Conservation (phyloP, 2,329 filamentous ascomycete species). For the Beauveria brongniartii region DNA sequence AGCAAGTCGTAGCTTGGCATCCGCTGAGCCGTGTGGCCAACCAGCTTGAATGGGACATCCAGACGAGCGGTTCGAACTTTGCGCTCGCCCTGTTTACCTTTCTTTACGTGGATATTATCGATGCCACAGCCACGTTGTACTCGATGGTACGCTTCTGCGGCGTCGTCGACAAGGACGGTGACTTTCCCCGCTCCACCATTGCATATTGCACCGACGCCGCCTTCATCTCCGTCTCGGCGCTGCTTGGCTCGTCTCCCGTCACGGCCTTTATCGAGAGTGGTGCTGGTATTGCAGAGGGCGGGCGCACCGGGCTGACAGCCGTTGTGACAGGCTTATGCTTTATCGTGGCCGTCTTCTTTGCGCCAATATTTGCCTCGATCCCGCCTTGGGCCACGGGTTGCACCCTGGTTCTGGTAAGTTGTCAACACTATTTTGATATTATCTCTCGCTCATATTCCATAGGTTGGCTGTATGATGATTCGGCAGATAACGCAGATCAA, state of each 20-base stretch:
- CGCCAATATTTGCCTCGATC: constrained; percentile 68
- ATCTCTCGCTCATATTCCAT: background rate
- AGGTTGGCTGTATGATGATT: constrained; percentile 72
- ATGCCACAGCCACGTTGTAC: constrained; percentile 69
- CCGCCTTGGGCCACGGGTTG: constrained; percentile 72
- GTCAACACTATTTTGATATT: background rate
- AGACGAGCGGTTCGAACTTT: constrained; percentile 50
- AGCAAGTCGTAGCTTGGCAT: constrained; percentile 62
- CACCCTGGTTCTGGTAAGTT: constrained; percentile 56
- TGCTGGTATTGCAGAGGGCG: constrained; percentile 68
- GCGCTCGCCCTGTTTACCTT: constrained; percentile 67
- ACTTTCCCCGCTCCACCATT: constrained; percentile 77
- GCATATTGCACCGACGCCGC: constrained; percentile 68
- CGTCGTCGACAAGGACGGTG: constrained; percentile 59
- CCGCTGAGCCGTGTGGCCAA: constrained; percentile 57
- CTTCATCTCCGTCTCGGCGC: constrained; percentile 61
- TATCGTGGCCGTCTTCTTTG: constrained; percentile 64
- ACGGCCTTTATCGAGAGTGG: constrained; percentile 71
- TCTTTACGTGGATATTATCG: constrained; percentile 72
- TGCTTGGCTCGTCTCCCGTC: constrained; percentile 63
- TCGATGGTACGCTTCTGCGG: constrained; percentile 74
- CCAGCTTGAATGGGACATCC: constrained; percentile 59
- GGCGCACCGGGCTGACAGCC: constrained; percentile 63
- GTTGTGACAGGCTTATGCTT: constrained; percentile 64
- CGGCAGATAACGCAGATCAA: constrained; percentile 67